These are phyloP conservation scores for Phaeosphaeriaceae sp. DNA, from an alignment of 2,329 filamentous ascomycete genomes.

Conservation along the genomic window DNA sequence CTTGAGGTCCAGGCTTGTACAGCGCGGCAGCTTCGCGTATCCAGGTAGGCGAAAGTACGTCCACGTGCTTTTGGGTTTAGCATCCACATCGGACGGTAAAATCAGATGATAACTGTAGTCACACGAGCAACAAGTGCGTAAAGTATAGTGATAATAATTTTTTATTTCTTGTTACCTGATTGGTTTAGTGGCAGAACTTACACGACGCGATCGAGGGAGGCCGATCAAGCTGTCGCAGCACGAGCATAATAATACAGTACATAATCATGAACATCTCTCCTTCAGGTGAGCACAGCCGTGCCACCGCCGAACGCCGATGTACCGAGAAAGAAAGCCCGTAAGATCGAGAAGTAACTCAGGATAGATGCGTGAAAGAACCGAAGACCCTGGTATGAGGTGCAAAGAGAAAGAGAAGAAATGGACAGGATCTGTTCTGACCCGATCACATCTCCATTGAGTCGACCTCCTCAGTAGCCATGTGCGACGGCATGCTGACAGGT, in stretches of 20 bases:
- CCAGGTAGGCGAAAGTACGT: too few relatives aligned
- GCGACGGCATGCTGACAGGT: conserved; percentile 19
- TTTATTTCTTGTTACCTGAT: conserved; percentile 31
- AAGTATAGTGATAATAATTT: conserved; percentile 16
- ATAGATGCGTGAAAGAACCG: conserved; percentile 29
- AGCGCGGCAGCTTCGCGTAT: too few relatives aligned
- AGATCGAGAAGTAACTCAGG: conserved; percentile 32
- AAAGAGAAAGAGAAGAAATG: conserved; percentile 22
- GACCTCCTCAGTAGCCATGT: conserved; percentile 25
- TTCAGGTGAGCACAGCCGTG: conserved; percentile 36
- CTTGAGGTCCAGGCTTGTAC: too few relatives aligned
- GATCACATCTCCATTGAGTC: conserved; percentile 48
- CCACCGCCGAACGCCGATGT: conserved; percentile 43
- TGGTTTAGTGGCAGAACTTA: conserved; percentile 32
- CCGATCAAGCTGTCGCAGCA: conserved; percentile 46
- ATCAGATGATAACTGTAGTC: too few relatives aligned
- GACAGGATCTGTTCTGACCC: not conserved
- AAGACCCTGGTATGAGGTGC: conserved; percentile 29
- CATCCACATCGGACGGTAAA: too few relatives aligned
- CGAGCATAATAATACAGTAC: conserved; percentile 42
- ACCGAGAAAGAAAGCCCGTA: conserved; percentile 33
- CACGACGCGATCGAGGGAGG: conserved; percentile 40
- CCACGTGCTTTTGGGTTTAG: too few relatives aligned
- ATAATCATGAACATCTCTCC: conserved; percentile 30
- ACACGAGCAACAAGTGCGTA: too few relatives aligned